Percentiles rank a stretch among this genome's conserved stretches.
These are phyloP conservation scores for Lipomyces lipofer DNA, from an alignment of 805 yeast genomes.

Conservation along the genomic window DNA sequence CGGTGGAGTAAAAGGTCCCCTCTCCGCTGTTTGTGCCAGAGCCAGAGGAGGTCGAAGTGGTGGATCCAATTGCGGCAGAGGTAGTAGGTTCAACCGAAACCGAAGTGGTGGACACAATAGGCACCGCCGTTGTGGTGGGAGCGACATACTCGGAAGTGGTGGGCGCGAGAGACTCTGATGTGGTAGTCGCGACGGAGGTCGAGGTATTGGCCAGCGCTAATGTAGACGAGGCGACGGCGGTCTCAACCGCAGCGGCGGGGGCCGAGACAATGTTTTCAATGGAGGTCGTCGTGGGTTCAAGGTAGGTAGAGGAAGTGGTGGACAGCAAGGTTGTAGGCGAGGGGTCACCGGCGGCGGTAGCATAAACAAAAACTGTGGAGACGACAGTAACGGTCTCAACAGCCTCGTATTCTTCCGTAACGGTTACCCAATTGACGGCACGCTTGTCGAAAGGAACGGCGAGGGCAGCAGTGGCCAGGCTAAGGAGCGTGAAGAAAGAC, in stretches of 20 bases:
- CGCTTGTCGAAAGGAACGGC: constrained; percentile 24
- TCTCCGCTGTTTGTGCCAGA: constrained; percentile 39
- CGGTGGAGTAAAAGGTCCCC: constrained; percentile 42
- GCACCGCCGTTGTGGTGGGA: constrained; percentile 17
- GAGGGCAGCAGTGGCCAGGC: constrained; percentile 14
- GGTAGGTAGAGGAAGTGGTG: constrained; percentile 14
- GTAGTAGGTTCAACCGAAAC: constrained; percentile 7
- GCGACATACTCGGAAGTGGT: constrained; percentile 6
- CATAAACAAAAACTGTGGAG: constrained; percentile 21
- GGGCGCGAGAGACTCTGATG: constrained; percentile 4
- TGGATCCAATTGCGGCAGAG: constrained; percentile 15
- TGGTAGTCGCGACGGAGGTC: constrained; percentile 16
- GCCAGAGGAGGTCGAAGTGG: constrained; percentile 27
- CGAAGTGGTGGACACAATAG: background rate
- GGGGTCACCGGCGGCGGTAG: constrained; percentile 6
- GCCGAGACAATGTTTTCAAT: no score
- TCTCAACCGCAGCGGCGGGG: background rate
- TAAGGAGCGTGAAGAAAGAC: constrained; percentile 5
- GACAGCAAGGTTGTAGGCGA: constrained; percentile 5
- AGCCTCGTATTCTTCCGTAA: constrained; percentile 12
- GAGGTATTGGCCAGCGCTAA: constrained; percentile 7
- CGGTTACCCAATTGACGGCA: constrained; percentile 26
- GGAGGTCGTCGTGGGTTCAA: constrained; percentile 13
- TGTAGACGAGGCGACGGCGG: background rate
- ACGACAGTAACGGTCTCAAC: constrained; percentile 22